Evolutionary conservation across 2,329 filamentous ascomycete genomes (phyloP), one percentile per base, ranked within the genome.

Genomic region (Xylariaceae sp.): DNA sequence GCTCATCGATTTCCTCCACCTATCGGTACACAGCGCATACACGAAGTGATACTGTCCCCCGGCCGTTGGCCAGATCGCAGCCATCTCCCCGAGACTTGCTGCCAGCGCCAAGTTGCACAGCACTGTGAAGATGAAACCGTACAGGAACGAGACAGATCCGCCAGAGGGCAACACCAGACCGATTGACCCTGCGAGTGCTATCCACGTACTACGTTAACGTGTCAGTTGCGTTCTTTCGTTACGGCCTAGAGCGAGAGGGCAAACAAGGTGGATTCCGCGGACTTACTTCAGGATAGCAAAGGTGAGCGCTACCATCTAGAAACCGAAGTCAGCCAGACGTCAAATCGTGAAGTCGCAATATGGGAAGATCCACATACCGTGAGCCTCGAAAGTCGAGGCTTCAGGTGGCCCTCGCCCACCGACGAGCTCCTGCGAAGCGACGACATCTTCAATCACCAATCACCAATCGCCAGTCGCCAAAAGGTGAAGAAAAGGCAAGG

Each of bases 31-130:
- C 9, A 74, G 45, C 0, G 70, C 69, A 52, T 70, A 72, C 2
- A 70, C 70, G 22, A 72, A 73, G 44, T 75, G 71, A 58, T 75
- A 75, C 41, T 75, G 73, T 0, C 73, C 73, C 7, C 72, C 73
- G 0, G 72, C 70, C 0, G 73, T 76, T 0, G 72, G 73, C 70
- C 71, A 76, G 39, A 75, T 69, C 2, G 71, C 68, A 0, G 68
- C 66, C 2, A 75, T 56, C 49, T 75, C 73, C 1, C 69, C 73
- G 5, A 75, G 58, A 22, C 70, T 74, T 0, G 70, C 66, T 0
- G 67, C 68, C 1, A 75, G 61, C 6, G 67, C 67, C 9, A 75
- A 63, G 50, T 72, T 74, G 58, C 72, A 74, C 5, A 74, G 31
- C 9, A 74, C 70, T 51, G 70, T 74, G 56, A 75, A 72, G 43